Conservation (phyloP, 2,329 filamentous ascomycete species). For the Botryotinia globosa region DNA sequence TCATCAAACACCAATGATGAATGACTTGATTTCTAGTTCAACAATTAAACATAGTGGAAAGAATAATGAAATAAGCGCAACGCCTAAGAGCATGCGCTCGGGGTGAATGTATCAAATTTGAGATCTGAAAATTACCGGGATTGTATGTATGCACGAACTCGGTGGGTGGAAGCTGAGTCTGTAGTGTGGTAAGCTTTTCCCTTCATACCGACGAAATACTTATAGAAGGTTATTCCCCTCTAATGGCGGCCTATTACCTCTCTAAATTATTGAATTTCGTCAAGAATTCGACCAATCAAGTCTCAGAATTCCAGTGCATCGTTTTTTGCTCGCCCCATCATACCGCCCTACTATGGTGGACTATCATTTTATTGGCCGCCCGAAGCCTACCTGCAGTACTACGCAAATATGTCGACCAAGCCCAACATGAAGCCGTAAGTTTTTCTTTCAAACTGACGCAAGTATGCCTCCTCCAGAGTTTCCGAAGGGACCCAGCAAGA, state of each 20-base stretch:
- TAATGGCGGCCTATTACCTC: too few relatives aligned
- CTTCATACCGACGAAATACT: background rate
- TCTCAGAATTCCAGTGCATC: background rate
- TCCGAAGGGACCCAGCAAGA: rapidly evolving
- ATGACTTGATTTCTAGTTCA: background rate
- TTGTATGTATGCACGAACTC: background rate
- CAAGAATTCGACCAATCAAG: background rate
- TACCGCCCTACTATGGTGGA: background rate
- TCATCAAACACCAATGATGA: background rate
- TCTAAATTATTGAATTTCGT: background rate
- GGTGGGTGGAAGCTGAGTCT: background rate
- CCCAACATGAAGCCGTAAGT: background rate
- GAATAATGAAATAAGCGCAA: background rate
- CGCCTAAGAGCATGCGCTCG: background rate
- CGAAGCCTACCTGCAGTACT: background rate
- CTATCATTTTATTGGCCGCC: background rate
- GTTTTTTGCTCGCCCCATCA: background rate
- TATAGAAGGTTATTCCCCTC: background rate
- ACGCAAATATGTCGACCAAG: background rate
- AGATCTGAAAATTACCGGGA: background rate
- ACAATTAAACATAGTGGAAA: rapidly evolving
- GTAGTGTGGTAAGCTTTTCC: background rate
- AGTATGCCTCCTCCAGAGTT: background rate
- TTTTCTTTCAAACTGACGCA: background rate
- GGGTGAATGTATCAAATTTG: background rate